These are phyloP conservation scores for Psilocybe sp. DNA, from an alignment of 768 basidiomycete genomes.

Conservation along the genomic window DNA sequence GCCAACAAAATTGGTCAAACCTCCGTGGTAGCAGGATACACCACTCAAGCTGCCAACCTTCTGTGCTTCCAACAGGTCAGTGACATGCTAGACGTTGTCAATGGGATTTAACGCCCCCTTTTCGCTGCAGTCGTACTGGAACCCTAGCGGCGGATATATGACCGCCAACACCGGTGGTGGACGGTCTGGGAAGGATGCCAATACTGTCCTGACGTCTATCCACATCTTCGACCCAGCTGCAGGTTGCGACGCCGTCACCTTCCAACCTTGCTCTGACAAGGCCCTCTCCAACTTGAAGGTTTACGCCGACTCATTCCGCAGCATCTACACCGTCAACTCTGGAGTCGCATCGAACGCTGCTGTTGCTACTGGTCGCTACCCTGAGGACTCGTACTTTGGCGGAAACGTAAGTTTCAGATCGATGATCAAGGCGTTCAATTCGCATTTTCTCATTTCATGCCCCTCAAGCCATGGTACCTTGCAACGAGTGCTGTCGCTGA, in stretches of 20 bases:
- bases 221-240: slow-evolving; percentile 69
- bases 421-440: background rate
- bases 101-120: slow-evolving; percentile 1
- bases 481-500: slow-evolving; percentile 68
- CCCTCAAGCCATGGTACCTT: slow-evolving; percentile 72
- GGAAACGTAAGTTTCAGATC: slow-evolving; percentile 50
- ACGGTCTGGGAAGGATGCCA: slow-evolving; percentile 69
- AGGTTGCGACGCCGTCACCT: slow-evolving; percentile 67
- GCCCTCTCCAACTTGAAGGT: slow-evolving; percentile 65
- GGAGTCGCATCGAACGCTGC: slow-evolving; percentile 50
- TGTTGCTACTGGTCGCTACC: slow-evolving; percentile 69
- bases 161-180: slow-evolving; percentile 73
- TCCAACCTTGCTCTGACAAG: slow-evolving; percentile 79
- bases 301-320: slow-evolving; percentile 65
- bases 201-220: slow-evolving; percentile 65
- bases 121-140: slow-evolving; percentile 44
- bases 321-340: slow-evolving; percentile 61
- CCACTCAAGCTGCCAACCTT: slow-evolving; percentile 53
- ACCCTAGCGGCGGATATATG: slow-evolving; percentile 51
- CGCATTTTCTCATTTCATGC: background rate
- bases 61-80: slow-evolving; percentile 55
- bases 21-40: slow-evolving; percentile 40
- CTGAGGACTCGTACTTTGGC: slow-evolving; percentile 63
- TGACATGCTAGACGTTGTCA: background rate
- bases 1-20: slow-evolving; percentile 55